A percentile compares a stretch with the other conserved stretches of the same genome.
These are phyloP conservation scores for Fraxinus latifolia DNA, from an alignment of 305 asterid genomes.

Conservation along the genomic window DNA sequence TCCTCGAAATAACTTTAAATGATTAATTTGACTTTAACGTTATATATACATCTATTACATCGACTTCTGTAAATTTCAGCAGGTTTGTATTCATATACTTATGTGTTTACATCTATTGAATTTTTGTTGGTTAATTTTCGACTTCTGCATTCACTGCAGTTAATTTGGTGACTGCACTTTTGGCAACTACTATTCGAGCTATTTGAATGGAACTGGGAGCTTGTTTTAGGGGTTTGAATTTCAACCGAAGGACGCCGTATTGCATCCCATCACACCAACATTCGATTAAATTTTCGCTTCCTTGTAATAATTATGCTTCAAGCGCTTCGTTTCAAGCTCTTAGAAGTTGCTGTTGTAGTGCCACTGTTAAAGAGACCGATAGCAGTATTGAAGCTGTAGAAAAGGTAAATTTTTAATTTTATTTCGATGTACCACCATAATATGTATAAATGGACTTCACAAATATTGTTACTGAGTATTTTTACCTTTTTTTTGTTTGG, in stretches of 20 bases:
- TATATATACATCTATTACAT: too few species aligned
- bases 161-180: background rate
- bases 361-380: constrained; percentile 29
- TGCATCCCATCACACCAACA: constrained; percentile 20
- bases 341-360: constrained; percentile 29
- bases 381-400: constrained; percentile 21
- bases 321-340: constrained; percentile 23
- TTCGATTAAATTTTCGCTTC: background rate
- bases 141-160: background rate
- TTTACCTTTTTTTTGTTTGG: background rate
- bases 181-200: background rate
- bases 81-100: background rate
- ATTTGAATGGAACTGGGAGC: constrained; percentile 45
- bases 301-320: constrained; percentile 13
- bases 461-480: background rate
- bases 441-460: background rate
- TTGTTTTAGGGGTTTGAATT: constrained; percentile 24
- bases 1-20: too few species aligned
- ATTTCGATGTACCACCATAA: background rate
- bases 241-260: constrained; percentile 19
- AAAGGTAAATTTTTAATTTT: constrained; percentile 24
- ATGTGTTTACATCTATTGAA: background rate
- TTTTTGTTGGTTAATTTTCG: background rate
- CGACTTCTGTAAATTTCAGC: too few species aligned
- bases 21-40: too few species aligned